These are phyloP conservation scores for Eutrema heterophyllum DNA, from an alignment of 345 rosid genomes.

Conservation along the genomic window DNA sequence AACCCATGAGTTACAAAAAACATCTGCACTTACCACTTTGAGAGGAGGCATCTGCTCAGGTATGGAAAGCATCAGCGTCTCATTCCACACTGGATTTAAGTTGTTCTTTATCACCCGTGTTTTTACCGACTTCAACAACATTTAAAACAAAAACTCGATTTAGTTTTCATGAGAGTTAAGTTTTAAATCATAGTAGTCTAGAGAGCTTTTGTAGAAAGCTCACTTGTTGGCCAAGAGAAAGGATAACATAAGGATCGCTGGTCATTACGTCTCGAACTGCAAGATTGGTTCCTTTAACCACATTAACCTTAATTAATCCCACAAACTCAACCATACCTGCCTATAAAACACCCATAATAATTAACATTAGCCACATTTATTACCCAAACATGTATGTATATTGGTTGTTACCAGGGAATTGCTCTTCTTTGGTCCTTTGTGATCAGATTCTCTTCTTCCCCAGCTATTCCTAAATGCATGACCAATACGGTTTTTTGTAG, in stretches of 20 bases:
- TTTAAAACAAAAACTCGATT: not conserved
- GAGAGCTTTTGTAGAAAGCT: conserved; percentile 29
- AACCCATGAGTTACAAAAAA: not conserved
- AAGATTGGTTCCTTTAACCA: conserved; percentile 92
- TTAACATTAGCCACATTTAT: not conserved
- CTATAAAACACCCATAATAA: conserved; percentile 42
- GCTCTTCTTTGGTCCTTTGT: conserved; percentile 61
- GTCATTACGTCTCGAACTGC: conserved; percentile 82
- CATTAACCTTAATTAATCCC: conserved; percentile 92
- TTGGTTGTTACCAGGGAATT: conserved; percentile 51
- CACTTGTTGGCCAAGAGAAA: conserved; percentile 84
- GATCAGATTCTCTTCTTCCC: conserved; percentile 72
- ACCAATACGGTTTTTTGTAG: conserved; percentile 64
- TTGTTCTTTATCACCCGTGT: conserved; percentile 92
- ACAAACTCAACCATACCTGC: conserved; percentile 96
- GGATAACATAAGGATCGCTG: conserved; percentile 93
- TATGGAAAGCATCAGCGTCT: conserved; percentile 86
- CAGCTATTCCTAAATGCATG: conserved; percentile 83
- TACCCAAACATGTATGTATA: not conserved
- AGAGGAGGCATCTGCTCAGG: conserved; percentile 87
- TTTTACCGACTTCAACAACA: conserved; percentile 64
- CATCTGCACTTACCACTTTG: conserved; percentile 60
- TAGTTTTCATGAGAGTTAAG: not conserved
- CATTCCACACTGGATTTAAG: conserved; percentile 98
- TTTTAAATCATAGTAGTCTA: not conserved